Conservation (phyloP, 306 rosid species). For the Dicorynia guianensis region DNA sequence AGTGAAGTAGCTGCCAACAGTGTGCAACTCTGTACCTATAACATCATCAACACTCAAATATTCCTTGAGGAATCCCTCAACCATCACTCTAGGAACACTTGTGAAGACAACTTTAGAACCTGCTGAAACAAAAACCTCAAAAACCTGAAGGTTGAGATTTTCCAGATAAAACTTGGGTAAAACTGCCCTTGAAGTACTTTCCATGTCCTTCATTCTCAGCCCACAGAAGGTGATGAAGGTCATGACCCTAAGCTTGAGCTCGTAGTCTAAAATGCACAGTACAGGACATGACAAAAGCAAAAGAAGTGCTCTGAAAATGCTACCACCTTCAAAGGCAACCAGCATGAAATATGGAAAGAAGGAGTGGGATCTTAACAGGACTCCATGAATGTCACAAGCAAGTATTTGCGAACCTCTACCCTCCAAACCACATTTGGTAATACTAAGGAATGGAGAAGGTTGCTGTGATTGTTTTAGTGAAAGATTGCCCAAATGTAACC, state of each 20-base stretch:
- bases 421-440: slow-evolving; percentile 57
- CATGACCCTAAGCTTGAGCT: slow-evolving; percentile 62
- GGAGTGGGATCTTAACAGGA: slow-evolving; percentile 61
- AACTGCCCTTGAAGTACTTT: slow-evolving; percentile 65
- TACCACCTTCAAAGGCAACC: slow-evolving; percentile 88
- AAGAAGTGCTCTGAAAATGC: slow-evolving; percentile 70
- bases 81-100: slow-evolving; percentile 83
- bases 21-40: slow-evolving; percentile 76
- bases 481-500: slow-evolving; percentile 42
- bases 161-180: slow-evolving; percentile 86
- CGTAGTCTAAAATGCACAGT: slow-evolving; percentile 59
- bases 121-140: slow-evolving; percentile 61
- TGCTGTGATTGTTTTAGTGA: slow-evolving; percentile 49
- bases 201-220: slow-evolving; percentile 59
- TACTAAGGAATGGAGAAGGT: slow-evolving; percentile 50
- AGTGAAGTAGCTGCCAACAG: slow-evolving; percentile 62
- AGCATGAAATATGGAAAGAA: slow-evolving; percentile 93
- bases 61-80: slow-evolving; percentile 74
- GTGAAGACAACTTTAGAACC: slow-evolving; percentile 66
- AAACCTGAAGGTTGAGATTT: slow-evolving; percentile 67
- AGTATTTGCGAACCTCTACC: slow-evolving; percentile 58
- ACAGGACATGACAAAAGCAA: slow-evolving; percentile 75
- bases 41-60: slow-evolving; percentile 68
- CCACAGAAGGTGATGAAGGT: slow-evolving; percentile 77
- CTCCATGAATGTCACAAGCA: slow-evolving; percentile 66